Evolutionary conservation across 306 rosid genomes (phyloP).

Genomic region (Quercus suber): DNA sequence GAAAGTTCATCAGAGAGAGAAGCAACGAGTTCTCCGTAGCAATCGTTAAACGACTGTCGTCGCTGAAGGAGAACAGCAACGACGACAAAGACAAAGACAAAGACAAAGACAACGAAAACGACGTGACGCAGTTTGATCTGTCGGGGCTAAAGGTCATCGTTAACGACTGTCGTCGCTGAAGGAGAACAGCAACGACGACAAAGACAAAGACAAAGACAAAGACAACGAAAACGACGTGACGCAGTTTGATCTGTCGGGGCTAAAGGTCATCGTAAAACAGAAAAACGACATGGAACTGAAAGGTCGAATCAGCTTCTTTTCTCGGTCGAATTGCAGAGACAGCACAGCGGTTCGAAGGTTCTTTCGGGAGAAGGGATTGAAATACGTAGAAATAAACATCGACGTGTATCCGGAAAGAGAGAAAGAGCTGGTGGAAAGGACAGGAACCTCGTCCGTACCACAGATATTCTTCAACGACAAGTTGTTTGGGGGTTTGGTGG

Average conservation of each 20-base stretch:
- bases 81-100: conserved; percentile 1
- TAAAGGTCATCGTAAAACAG: conserved; percentile 53
- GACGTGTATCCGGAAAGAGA: conserved; percentile 73
- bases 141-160: conserved; percentile 67
- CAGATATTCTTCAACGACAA: conserved; percentile 93
- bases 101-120: not conserved
- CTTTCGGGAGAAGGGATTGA: conserved; percentile 53
- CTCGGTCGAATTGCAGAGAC: conserved; percentile 80
- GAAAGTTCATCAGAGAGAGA: conserved; percentile 58
- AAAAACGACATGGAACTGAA: conserved; percentile 36
- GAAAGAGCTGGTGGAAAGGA: conserved; percentile 57
- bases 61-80: conserved; percentile 33
- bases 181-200: conserved; percentile 15
- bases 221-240: conserved; percentile 21
- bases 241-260: conserved; percentile 65
- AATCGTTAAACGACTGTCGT: conserved; percentile 50
- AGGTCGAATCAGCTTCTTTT: conserved; percentile 86
- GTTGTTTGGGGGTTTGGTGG: conserved; percentile 77
- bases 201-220: not conserved
- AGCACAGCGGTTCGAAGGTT: conserved; percentile 79
- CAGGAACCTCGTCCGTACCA: conserved; percentile 71
- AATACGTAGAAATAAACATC: conserved; percentile 80
- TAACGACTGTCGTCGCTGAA: conserved; percentile 54
- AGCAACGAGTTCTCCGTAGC: conserved; percentile 60
- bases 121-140: conserved; percentile 62